Evolutionary conservation across 805 yeast species (phyloP).

Genomic region (Cyberlindnera veronae): DNA sequence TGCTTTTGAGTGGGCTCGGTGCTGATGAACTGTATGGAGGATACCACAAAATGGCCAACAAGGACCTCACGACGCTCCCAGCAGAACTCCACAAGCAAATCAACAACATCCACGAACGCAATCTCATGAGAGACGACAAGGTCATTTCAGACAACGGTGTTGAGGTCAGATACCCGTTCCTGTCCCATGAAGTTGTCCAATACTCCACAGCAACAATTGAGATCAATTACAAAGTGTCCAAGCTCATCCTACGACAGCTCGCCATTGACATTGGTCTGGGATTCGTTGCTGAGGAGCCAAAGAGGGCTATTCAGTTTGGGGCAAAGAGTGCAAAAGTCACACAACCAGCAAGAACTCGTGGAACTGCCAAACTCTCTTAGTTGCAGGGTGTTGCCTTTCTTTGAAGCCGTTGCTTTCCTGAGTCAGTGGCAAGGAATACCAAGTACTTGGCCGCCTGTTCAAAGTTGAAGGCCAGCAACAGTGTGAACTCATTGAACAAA

Average conservation of each 20-base stretch:
- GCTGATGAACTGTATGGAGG: constrained; percentile 98
- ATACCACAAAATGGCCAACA: constrained; percentile 71
- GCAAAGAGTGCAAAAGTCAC: constrained; percentile 91
- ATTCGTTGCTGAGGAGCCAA: constrained; percentile 68
- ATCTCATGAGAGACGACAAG: constrained; percentile 88
- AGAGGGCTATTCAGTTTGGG: constrained; percentile 96
- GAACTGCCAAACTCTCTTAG: no score
- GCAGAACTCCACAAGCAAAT: constrained; percentile 69
- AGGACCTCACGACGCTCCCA: constrained; percentile 42
- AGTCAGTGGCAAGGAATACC: constrained; percentile 31
- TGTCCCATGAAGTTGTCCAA: constrained; percentile 59
- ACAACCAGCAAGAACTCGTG: no score
- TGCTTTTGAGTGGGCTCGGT: constrained; percentile 87
- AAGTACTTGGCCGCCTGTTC: constrained; percentile 51
- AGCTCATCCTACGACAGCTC: constrained; percentile 56
- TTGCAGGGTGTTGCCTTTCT: no score
- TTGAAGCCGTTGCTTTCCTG: no score
- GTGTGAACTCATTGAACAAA: constrained; percentile 38
- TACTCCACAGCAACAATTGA: constrained; percentile 47
- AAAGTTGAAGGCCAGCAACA: constrained; percentile 41
- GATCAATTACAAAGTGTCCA: constrained; percentile 45
- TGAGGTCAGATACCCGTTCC: constrained; percentile 84
- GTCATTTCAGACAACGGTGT: constrained; percentile 84
- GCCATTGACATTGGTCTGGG: constrained; percentile 51
- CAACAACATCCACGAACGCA: constrained; percentile 68